These are phyloP conservation scores for Jasminum sambac DNA, from an alignment of 257 asterid genomes.

Conservation along the genomic window DNA sequence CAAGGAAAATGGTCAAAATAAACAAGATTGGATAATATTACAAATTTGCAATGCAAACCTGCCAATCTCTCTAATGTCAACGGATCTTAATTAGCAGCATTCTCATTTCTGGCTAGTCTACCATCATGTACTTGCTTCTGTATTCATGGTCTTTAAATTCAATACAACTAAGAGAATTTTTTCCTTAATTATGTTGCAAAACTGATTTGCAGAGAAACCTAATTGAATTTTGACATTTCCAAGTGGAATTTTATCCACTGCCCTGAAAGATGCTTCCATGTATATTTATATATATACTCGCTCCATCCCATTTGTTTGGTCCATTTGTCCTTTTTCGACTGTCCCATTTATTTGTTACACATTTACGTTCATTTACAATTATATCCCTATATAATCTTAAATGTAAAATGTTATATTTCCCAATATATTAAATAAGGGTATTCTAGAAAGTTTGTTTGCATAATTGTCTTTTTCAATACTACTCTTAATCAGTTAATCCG, in stretches of 20 bases:
- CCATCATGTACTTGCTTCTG: neutral
- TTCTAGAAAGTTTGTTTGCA: too few species aligned
- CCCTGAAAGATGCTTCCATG: conserved; percentile 29
- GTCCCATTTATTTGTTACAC: too few species aligned
- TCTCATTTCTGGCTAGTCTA: conserved; percentile 18
- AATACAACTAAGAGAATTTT: neutral
- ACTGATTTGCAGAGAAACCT: conserved; percentile 40
- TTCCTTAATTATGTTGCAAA: neutral
- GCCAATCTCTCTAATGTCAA: conserved; percentile 32
- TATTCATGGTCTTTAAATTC: conserved; percentile 19
- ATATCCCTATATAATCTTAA: too few species aligned
- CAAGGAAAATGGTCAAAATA: conserved; percentile 28
- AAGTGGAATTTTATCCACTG: conserved; percentile 37
- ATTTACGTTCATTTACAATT: too few species aligned
- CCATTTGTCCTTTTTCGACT: too few species aligned
- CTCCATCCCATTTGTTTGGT: too few species aligned
- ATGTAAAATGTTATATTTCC: too few species aligned
- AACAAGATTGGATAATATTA: conserved; percentile 18
- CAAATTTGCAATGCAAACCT: conserved; percentile 24
- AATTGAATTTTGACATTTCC: conserved; percentile 33
- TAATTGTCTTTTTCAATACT: too few species aligned
- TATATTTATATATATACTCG: too few species aligned
- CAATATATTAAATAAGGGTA: too few species aligned
- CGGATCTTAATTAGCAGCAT: conserved; percentile 20
- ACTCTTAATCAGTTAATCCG: too few species aligned